phyloP scores from a whole-genome alignment of 1,139 yeast species.

The Eremothecium cymbalariae region DNA sequence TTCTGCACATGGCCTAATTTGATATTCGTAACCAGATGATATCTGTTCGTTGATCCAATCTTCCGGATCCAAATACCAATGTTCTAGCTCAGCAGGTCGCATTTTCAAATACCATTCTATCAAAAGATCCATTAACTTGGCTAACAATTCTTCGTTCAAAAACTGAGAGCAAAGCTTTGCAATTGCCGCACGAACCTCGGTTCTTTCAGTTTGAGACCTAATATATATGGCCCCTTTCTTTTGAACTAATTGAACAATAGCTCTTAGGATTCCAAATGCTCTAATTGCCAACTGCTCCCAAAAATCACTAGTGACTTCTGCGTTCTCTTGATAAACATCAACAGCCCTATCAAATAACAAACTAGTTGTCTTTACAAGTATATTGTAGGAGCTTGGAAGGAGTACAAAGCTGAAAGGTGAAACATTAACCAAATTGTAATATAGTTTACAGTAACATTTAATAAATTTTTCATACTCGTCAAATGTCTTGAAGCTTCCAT shows the following conservation, averaged over 20 bases:
- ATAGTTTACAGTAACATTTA: slow-evolving; percentile 69
- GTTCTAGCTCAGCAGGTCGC: slow-evolving; percentile 65
- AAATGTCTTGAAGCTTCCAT: slow-evolving; percentile 42
- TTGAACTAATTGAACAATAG: slow-evolving; percentile 51
- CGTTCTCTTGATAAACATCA: slow-evolving; percentile 43
- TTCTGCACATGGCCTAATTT: slow-evolving; percentile 82
- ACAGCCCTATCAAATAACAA: slow-evolving; percentile 57
- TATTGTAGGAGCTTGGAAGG: slow-evolving; percentile 54
- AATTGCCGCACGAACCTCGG: slow-evolving; percentile 54
- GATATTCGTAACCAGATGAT: slow-evolving; percentile 72
- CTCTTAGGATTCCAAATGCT: slow-evolving; percentile 58
- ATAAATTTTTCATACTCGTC: slow-evolving; percentile 64
- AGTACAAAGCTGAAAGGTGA: slow-evolving; percentile 65
- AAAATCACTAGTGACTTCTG: slow-evolving; percentile 46
- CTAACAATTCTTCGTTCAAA: slow-evolving; percentile 49
- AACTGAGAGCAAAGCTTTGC: slow-evolving; percentile 44
- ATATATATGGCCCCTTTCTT: slow-evolving; percentile 60
- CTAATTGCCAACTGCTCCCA: slow-evolving; percentile 76
- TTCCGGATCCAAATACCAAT: slow-evolving; percentile 82
- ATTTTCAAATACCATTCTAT: slow-evolving; percentile 67
- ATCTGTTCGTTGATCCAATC: slow-evolving; percentile 85
- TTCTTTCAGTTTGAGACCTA: slow-evolving; percentile 51
- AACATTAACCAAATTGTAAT: slow-evolving; percentile 39
- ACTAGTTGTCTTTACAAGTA: slow-evolving; percentile 50
- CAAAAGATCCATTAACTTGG: slow-evolving; percentile 54